Base-by-base conservation (phyloP, 352 stramenopile genomes). In the Globisporangium cederbergense region DNA sequence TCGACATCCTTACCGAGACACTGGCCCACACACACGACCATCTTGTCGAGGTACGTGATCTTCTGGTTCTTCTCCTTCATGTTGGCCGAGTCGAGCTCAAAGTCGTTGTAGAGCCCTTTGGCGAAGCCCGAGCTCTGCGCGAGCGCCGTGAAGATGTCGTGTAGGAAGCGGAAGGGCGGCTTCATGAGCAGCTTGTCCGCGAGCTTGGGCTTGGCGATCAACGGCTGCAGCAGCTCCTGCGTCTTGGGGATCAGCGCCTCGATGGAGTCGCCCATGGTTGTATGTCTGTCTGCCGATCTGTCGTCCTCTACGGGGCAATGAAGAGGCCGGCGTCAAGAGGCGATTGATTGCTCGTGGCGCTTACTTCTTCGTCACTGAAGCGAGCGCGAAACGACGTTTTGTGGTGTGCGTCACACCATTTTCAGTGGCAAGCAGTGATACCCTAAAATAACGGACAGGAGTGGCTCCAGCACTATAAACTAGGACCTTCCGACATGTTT, bases 131-230 rank as follows among this genome's bases (percentile, higher is more conserved):
- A 97, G 67, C 73, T 66, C 54, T 81, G 73, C 22, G 77, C 88
- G 42, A 99, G 74, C 51, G 89, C 92, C 50, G 88, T 79, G 60
- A 99, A 91, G 43, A 98, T 80, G 72, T 99, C 95, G 74, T 98
- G 90, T 47, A 98, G 77, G 72, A 98, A 99, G 43, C 96, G 91
- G 75, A 99, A 99, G 16, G 97, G 97, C 38, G 97, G 96, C 70
- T 98, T 98, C 66, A 76, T 73, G 46, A 99, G 82, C 47, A 99
- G 80, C 79, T 99, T 98, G 38, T 98, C 93, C 4, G 87, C 85
- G 54, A 98, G 79, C 75, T 98, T 98, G 28, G 96, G 96, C 74
- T 98, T 98, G 58, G 79, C 72, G 58, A 98, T 88, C 64, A 99
- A 77, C 34, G 78, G 82, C 70, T 96, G 87, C 59, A 98, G 77